Evolutionary conservation across 805 yeast species (phyloP).

Genomic region (Yarrowia osloensis): DNA sequence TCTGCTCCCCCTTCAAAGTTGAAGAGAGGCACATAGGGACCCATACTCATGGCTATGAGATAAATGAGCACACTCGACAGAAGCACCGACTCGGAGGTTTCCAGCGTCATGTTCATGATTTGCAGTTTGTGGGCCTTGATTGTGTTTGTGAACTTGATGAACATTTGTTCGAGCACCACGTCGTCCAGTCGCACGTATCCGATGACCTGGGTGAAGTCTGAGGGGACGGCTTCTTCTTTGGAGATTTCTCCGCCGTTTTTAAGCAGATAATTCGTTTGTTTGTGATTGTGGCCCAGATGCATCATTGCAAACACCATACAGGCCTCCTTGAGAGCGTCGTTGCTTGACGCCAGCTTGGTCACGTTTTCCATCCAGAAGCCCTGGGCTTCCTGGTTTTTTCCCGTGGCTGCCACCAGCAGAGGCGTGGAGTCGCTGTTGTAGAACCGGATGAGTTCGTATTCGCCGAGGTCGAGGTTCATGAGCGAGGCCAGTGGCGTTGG

Average conservation of each 20-base stretch:
- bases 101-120: neutral
- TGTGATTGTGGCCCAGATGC: conserved; percentile 9
- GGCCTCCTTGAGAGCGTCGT: conserved; percentile 6
- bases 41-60: conserved; percentile 8
- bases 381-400: neutral
- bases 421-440: conserved; percentile 2
- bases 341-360: neutral
- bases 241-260: neutral
- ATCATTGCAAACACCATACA: neutral
- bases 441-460: conserved; percentile 3
- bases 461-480: conserved; percentile 2
- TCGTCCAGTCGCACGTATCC: conserved; percentile 1
- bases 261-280: neutral
- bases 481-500: neutral
- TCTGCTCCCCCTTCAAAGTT: conserved; percentile 12
- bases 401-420: conserved; percentile 2
- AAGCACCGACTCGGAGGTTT: neutral
- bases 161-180: neutral
- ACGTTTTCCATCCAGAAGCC: neutral
- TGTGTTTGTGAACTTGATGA: neutral
- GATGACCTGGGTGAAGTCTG: neutral
- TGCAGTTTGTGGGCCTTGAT: neutral
- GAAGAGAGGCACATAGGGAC: neutral
- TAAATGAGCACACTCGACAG: neutral
- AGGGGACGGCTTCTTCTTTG: neutral